These are phyloP conservation scores for Podospora tetraspora DNA, from an alignment of 495 filamentous ascomycete species.

Conservation along the genomic window DNA sequence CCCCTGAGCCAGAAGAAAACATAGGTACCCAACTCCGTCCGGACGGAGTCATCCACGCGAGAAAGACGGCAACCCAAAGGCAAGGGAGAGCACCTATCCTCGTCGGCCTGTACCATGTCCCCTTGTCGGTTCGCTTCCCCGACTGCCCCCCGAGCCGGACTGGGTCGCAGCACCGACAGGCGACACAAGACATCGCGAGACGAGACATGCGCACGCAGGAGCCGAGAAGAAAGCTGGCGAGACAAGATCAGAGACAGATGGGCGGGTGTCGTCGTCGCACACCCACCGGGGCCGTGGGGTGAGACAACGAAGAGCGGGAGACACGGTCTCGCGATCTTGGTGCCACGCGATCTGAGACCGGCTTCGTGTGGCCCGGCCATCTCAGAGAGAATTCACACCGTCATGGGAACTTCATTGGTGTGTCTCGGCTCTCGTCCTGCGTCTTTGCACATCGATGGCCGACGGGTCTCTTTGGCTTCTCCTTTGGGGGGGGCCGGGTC, in stretches of 20 bases:
- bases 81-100: background rate
- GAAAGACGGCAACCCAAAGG: background rate
- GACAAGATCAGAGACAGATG: background rate
- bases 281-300: background rate
- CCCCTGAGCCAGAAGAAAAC: background rate
- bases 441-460: background rate
- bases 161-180: background rate
- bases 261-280: background rate
- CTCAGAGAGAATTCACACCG: background rate
- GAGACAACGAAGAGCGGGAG: slow-evolving; percentile 2
- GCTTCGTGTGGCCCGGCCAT: background rate
- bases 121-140: background rate
- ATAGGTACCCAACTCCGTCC: background rate
- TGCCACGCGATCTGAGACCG: slow-evolving; percentile 13
- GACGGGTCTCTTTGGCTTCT: background rate
- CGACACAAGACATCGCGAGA: background rate
- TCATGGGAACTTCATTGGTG: background rate
- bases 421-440: background rate
- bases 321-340: slow-evolving; percentile 12
- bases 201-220: background rate
- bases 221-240: background rate
- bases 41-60: background rate
- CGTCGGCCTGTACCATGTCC: background rate
- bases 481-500: background rate
- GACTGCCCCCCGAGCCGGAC: background rate